Conservation (phyloP, 2,329 filamentous ascomycete species). For the Aspergillus sp. region DNA sequence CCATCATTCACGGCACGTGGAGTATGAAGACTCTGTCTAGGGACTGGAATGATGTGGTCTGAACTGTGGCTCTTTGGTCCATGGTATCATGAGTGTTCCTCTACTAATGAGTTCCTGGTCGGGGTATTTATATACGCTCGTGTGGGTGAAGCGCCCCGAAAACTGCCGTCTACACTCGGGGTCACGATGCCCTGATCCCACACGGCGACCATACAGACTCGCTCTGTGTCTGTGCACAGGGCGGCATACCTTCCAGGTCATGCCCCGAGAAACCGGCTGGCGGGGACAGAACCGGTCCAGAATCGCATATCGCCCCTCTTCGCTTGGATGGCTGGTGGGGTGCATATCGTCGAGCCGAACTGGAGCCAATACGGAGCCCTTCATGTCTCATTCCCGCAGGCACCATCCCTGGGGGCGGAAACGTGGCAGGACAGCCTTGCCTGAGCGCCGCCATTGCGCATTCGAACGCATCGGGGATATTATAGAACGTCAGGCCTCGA, state of each 20-base stretch:
- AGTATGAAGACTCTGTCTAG: constrained; percentile 2
- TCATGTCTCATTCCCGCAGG: constrained; percentile 5
- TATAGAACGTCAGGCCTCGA: too few species aligned
- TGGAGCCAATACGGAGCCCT: constrained; percentile 2
- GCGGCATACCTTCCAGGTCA: neutral
- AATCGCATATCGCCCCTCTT: neutral
- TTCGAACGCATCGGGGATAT: neutral
- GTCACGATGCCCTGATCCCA: too few species aligned
- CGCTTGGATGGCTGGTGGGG: neutral
- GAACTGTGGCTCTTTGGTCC: neutral
- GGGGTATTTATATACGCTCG: too few species aligned
- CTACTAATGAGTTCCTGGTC: too few species aligned
- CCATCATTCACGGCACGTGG: constrained; percentile 9
- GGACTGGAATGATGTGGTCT: neutral
- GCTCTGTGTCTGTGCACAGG: too few species aligned
- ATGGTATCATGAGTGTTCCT: too few species aligned
- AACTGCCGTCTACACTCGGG: too few species aligned
- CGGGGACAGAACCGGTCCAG: constrained; percentile 2
- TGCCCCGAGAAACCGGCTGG: neutral
- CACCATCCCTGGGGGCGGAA: constrained; percentile 2
- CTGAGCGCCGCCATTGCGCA: neutral
- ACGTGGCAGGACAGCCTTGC: constrained; percentile 7
- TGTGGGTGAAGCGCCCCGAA: too few species aligned
- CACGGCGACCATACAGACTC: too few species aligned
- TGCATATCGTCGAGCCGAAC: neutral